Evolutionary conservation across 202 grass and related monocot genomes (phyloP), one percentile per base, ranked within the genome.

Genomic region (Zizania palustris): DNA sequence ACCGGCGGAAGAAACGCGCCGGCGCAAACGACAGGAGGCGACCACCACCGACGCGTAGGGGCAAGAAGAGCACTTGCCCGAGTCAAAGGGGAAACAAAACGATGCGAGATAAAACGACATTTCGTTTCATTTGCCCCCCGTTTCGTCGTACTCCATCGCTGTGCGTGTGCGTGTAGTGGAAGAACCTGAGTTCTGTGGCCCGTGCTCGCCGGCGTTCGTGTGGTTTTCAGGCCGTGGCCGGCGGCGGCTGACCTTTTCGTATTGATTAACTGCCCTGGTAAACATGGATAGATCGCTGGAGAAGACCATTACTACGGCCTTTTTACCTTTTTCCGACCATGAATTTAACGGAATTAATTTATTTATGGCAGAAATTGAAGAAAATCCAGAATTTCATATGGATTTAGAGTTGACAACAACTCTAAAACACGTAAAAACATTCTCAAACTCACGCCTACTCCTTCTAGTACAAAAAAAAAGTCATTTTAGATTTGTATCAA

Each of bases 231-330:
- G 49, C 28, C 14, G 43, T 57, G 76, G 86, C 48, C 70, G 70
- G 11, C 75, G 78, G 34, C 65, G 69, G 44, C 0, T 69, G 37
- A 58, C n/a, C 80, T 70, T 66, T 70, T 49, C 63, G 4, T 73
- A 80, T 65, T 88, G 44, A 83, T 59, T 88, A 43, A 75, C 64
- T 56, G 2, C 22, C 55, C 21, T 20, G 69, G 42, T 67, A 60
- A 53, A 53, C 71, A 22, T 45, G 16, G 12, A 14, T 12, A 61
- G 18, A 9, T 38, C 3, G 9, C 11, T 19, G 14, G 43, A 38
- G 28, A 14, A 21, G 9, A 16, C 5, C n/a, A 21, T 20, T 16
- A 7, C 9, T 39, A 63, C 28, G 0, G 28, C 28, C 28, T 28
- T 28, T 28, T 28, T 28, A 1, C 28, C 0, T 28, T 28, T 28